A percentile compares a stretch with the other conserved stretches of the same genome.
These are phyloP conservation scores for Fusarium sp. DNA, from an alignment of 2,329 filamentous ascomycete genomes.

Conservation along the genomic window DNA sequence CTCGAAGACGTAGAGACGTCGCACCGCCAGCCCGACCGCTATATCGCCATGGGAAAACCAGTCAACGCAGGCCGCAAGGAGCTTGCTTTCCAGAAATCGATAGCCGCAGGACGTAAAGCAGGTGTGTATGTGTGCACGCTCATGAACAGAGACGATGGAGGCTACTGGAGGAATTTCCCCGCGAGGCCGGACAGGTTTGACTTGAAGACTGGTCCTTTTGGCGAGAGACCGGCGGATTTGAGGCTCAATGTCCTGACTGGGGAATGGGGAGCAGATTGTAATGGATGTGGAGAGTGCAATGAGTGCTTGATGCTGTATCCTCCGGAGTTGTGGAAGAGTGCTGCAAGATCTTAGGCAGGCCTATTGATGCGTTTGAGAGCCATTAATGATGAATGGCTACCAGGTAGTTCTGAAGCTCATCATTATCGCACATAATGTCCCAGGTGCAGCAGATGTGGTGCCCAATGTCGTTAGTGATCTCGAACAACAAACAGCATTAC, in stretches of 20 bases:
- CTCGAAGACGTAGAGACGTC: constrained; percentile 19
- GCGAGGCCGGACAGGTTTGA: constrained; percentile 30
- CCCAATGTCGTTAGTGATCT: background rate
- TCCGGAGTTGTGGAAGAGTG: constrained; percentile 23
- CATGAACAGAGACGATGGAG: constrained; percentile 28
- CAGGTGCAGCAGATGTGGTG: too few relatives aligned
- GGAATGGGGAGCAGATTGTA: constrained; percentile 30
- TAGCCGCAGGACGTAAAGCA: constrained; percentile 12
- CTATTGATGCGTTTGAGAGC: background rate
- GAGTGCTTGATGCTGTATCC: constrained; percentile 36
- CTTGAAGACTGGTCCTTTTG: constrained; percentile 25
- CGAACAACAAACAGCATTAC: background rate
- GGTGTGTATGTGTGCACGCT: constrained; percentile 29
- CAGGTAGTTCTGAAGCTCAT: background rate
- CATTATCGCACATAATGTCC: background rate
- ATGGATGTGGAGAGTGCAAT: constrained; percentile 30
- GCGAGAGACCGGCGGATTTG: constrained; percentile 28
- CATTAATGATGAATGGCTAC: background rate
- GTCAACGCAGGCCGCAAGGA: background rate
- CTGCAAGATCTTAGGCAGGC: background rate
- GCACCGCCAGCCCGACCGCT: rapidly evolving
- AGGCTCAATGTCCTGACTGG: constrained; percentile 17
- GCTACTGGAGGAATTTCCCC: constrained; percentile 32
- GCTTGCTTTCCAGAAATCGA: constrained; percentile 11
- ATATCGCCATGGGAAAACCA: rapidly evolving